Evolutionary conservation across 352 stramenopile species (phyloP), one percentile per base, ranked within the genome.

Genomic region (Phytophthora pisi): DNA sequence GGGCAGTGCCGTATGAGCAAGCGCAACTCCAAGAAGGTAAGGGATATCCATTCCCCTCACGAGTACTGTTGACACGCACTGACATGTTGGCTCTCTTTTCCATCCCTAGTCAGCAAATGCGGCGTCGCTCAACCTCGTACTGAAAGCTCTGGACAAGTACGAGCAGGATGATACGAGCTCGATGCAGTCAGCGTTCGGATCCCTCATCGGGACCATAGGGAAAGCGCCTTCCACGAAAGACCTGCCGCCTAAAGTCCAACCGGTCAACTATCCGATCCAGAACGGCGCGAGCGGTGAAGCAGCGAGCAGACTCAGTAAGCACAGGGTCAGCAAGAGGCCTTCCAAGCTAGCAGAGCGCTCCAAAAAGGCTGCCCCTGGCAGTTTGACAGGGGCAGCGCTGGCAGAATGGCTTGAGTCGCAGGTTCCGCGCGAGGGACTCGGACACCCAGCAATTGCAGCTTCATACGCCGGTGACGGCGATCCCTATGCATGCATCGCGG

Each of bases 71-170:
- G 18, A 3, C n/a, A 15, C 31, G 18, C 8, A 5, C 24, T 50
- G 28, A 53, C 16, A n/a, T 30, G n/a, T 58, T 66, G 53, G 47
- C 47, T 57, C 30, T 53, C 13, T 51, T 69, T 26, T 43, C 30
- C 7, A 15, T 45, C 51, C 7, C 28, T 6, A 72, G 49, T 45
- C 51, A 57, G 51, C 49, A 70, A 76, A 77, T 51, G 62, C 60
- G 24, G 77, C 77, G n/a, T 89, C 83, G 51, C 61, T 92, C 5
- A 82, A 76, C 36, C 83, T 89, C 23, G 70, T 91, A 24, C 72
- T 83, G n/a, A 74, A 72, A 43, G 82, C 82, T 28, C 72, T 93
- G 28, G 74, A 86, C 66, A 83, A 85, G 43, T 93, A 90, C 49
- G 80, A 88, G 16, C 74, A 57, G 62, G 71, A 86, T 20, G 67